Evolutionary conservation across 768 basidiomycete species (phyloP).

Genomic region (Paxillus ammoniavirescens): DNA sequence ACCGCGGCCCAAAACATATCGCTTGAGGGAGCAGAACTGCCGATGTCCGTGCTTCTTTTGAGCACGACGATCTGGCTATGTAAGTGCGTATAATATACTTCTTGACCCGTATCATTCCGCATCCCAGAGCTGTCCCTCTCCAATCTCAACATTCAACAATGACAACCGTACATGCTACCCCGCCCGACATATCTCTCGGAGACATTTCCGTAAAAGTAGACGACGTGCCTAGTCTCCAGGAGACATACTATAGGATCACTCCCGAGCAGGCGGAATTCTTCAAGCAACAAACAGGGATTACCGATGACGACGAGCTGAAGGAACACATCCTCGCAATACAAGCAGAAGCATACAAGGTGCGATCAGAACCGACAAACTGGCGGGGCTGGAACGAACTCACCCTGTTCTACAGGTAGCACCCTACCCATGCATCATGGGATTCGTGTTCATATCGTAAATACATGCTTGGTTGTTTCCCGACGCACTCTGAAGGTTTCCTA

Average conservation of each 20-base stretch:
- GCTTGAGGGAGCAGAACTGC: too few relatives aligned
- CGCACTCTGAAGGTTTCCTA: background rate
- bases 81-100: too few relatives aligned
- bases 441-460: slow-evolving; percentile 18
- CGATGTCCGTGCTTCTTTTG: too few relatives aligned
- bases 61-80: too few relatives aligned
- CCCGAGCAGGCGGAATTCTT: slow-evolving; percentile 16
- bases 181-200: background rate
- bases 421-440: slow-evolving; percentile 25
- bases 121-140: too few relatives aligned
- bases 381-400: background rate
- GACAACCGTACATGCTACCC: background rate
- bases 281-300: slow-evolving; percentile 23
- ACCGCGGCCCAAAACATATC: too few relatives aligned
- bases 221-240: background rate
- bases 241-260: slow-evolving; percentile 3
- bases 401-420: slow-evolving; percentile 12
- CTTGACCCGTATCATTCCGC: too few relatives aligned
- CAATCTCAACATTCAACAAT: too few relatives aligned
- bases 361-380: background rate
- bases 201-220: background rate
- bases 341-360: slow-evolving; percentile 24
- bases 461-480: background rate
- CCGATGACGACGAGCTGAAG: slow-evolving; percentile 23
- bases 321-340: slow-evolving; percentile 28